These are phyloP conservation scores for Teratosphaeria zuluensis DNA, from an alignment of 2,329 filamentous ascomycete species.

Conservation along the genomic window DNA sequence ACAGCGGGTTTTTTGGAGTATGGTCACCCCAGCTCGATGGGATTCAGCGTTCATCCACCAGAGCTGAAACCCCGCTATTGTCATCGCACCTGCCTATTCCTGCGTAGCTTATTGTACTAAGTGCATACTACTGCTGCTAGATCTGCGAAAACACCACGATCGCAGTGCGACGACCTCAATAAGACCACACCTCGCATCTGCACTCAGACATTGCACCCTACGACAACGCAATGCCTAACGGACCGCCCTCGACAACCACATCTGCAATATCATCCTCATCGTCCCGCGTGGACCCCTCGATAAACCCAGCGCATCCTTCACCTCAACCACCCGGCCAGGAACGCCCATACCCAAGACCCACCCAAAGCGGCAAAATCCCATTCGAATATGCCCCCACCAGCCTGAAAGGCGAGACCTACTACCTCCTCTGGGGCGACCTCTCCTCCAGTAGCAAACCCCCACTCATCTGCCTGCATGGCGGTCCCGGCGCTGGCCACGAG, in stretches of 20 bases:
- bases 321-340: constrained; percentile 13
- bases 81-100: neutral
- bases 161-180: neutral
- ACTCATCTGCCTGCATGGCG: constrained; percentile 36
- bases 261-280: neutral
- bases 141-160: neutral
- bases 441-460: constrained; percentile 15
- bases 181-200: neutral
- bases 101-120: neutral
- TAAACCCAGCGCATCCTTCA: neutral
- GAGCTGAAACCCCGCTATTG: neutral
- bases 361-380: constrained; percentile 17
- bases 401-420: constrained; percentile 31
- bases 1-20: too few relatives aligned
- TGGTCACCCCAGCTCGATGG: too few relatives aligned
- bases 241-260: neutral
- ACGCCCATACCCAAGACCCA: constrained; percentile 15
- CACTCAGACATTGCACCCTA: neutral
- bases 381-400: constrained; percentile 26
- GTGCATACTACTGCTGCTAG: too few relatives aligned
- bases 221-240: neutral
- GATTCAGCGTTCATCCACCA: too few relatives aligned
- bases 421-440: constrained; percentile 30
- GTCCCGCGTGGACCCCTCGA: neutral
- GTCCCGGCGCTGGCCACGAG: constrained; percentile 35